Conservation (phyloP, 805 yeast genomes). For the Pichia nakasei region DNA sequence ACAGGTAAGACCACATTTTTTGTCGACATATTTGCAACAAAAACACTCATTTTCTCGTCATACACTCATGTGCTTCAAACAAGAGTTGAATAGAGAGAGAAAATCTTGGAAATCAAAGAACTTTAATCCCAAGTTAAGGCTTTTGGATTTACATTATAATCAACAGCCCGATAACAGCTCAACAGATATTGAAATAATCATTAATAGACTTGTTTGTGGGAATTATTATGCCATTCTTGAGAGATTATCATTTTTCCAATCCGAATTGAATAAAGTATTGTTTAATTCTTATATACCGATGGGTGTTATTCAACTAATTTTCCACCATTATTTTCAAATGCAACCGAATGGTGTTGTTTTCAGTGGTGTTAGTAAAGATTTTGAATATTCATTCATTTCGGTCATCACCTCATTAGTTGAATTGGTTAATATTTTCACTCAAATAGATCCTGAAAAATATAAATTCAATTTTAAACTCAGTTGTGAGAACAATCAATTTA, state of each 20-base stretch:
- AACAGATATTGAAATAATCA: background rate
- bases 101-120: slow-evolving; percentile 4
- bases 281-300: slow-evolving; percentile 8
- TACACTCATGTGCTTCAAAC: background rate
- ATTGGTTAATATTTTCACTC: slow-evolving; percentile 5
- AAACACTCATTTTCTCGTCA: background rate
- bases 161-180: background rate
- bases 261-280: slow-evolving; percentile 7
- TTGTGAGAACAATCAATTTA: slow-evolving; percentile 1
- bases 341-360: slow-evolving; percentile 4
- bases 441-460: background rate
- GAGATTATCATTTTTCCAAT: slow-evolving; percentile 11
- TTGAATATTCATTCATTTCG: slow-evolving; percentile 10
- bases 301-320: slow-evolving; percentile 6
- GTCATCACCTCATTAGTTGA: slow-evolving; percentile 9
- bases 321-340: slow-evolving; percentile 6
- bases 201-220: slow-evolving; percentile 1
- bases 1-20: background rate
- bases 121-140: background rate
- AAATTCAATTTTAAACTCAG: slow-evolving; percentile 1
- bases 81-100: slow-evolving; percentile 1
- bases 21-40: background rate
- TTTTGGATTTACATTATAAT: background rate
- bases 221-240: slow-evolving; percentile 12
- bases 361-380: slow-evolving; percentile 3